Conservation (phyloP, 2,329 filamentous ascomycete species). For the Zymoseptoria ardabiliae region DNA sequence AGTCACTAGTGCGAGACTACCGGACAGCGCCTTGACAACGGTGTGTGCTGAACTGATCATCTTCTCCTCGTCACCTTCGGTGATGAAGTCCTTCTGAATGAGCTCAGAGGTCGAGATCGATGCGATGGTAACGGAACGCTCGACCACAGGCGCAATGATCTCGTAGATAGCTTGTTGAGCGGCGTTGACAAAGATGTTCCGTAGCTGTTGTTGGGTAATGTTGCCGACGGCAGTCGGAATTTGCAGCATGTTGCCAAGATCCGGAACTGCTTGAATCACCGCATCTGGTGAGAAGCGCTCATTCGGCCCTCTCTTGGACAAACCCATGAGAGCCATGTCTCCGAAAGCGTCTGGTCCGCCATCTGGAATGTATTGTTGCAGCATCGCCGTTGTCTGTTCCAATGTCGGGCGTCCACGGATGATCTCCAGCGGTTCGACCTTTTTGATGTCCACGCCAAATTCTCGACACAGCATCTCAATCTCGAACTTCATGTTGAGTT, state of each 20-base stretch:
- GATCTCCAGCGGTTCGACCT: constrained; percentile 76
- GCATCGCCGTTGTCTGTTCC: constrained; percentile 24
- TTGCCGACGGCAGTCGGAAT: constrained; percentile 73
- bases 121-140: constrained; percentile 94
- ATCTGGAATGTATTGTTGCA: constrained; percentile 35
- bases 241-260: constrained; percentile 69
- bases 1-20: constrained; percentile 90
- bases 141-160: constrained; percentile 95
- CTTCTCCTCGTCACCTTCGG: constrained; percentile 81
- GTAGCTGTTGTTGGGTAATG: constrained; percentile 59
- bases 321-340: constrained; percentile 63
- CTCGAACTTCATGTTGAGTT: constrained; percentile 96
- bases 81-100: constrained; percentile 92
- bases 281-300: constrained; percentile 69
- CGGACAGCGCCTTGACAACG: constrained; percentile 91
- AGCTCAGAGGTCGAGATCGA: constrained; percentile 94
- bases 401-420: constrained; percentile 63
- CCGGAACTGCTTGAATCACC: constrained; percentile 73
- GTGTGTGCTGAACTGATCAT: constrained; percentile 80
- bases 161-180: constrained; percentile 87
- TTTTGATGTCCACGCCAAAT: constrained; percentile 83
- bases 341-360: constrained; percentile 68
- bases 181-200: constrained; percentile 72
- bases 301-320: constrained; percentile 54
- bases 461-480: constrained; percentile 97